Evolutionary conservation across 495 filamentous ascomycete genomes (phyloP), one percentile per base, ranked within the genome.

Genomic region (Xanthoparmelia taractica): DNA sequence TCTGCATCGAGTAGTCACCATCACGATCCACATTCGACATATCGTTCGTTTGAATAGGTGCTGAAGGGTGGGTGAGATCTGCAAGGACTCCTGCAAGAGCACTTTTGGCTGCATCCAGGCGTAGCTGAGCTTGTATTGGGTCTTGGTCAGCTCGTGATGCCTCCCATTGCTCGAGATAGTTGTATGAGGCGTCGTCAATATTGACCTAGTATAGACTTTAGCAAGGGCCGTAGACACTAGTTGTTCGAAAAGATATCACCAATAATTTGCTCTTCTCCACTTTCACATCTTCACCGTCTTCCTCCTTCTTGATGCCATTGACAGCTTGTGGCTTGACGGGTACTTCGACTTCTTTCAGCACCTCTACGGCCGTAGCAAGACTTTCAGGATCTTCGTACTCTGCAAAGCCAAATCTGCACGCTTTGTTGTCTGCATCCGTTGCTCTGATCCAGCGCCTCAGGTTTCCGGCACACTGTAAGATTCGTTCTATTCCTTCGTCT

Each of bases 381-480:
- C 91, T 92, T 72, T 96, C 89, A 38, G 87, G 84, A 76, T 97
- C 92, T 64, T 96, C 93, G 76, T 88, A 99, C 77, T 97, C 92
- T 64, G 92, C 94, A 77, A 99, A 97, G 43, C 94, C 95, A 77
- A 97, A 97, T 60, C 85, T 84, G 72, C 87, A 89, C 55, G 85
- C 84, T 78, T 95, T 96, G 57, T 87, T 84, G 67, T 95, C 87
- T 38, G 89, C 86, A 74, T 94, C 85, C 37, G 84, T 87, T 33
- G 87, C 88, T 70, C 90, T 80, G 59, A 88, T 90, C 93, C 93
- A 99, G 60, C 89, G 86, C 50, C 87, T 82, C 43, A 97, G 74
- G 74, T 80, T 86, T 29, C 91, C 95, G 5, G 89, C 90, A 63
- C 85, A 82, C 50, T 82, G 77, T 41, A 99, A 77, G 50, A 99